phyloP scores from a whole-genome alignment of 2,329 filamentous ascomycete genomes.

The Falciphora oryzae region DNA sequence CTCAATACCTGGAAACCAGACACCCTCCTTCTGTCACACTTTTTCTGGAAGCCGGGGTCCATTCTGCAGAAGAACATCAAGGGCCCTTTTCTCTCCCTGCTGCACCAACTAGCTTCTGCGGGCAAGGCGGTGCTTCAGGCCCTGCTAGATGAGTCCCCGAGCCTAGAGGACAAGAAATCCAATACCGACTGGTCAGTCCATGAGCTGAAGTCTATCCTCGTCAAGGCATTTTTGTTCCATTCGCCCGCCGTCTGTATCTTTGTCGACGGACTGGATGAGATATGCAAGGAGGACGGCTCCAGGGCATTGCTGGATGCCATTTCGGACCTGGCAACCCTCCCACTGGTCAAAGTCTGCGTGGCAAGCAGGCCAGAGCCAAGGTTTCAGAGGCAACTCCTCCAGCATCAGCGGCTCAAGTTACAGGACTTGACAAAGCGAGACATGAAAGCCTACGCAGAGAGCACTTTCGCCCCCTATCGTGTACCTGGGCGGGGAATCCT shows the following conservation, averaged over 20 bases:
- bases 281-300: neutral
- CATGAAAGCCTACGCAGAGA: neutral
- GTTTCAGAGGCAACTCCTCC: neutral
- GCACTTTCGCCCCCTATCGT: neutral
- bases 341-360: neutral
- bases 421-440: neutral
- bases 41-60: neutral
- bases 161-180: neutral
- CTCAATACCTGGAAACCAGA: neutral
- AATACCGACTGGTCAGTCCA: neutral
- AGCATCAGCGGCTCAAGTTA: neutral
- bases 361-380: neutral
- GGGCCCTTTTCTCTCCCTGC: neutral
- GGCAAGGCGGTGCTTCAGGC: neutral
- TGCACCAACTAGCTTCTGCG: neutral
- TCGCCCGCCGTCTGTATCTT: neutral
- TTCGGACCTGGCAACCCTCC: neutral
- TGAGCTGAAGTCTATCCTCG: neutral
- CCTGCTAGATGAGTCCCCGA: neutral
- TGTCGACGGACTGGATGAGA: constrained; percentile 1
- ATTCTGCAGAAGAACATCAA: neutral
- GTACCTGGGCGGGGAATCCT: neutral
- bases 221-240: neutral
- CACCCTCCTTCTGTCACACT: neutral
- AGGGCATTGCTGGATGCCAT: neutral